Conservation (phyloP, 495 filamentous ascomycete species). For the Talaromyces proteolyticus region DNA sequence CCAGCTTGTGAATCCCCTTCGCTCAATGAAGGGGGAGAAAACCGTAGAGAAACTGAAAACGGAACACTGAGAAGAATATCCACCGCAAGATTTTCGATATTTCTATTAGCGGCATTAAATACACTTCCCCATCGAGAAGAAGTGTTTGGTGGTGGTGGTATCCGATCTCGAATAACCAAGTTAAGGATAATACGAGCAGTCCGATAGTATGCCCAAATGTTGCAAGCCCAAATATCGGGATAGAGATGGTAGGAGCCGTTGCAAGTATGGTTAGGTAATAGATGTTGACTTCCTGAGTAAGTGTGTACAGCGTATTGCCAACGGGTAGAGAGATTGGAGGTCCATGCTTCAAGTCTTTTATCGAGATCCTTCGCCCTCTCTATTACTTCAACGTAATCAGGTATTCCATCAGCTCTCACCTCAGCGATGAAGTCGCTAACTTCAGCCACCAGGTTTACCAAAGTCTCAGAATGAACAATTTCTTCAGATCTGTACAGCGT, state of each 20-base stretch:
- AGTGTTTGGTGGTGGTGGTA: not conserved
- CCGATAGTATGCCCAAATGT: conserved; percentile 60
- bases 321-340: not conserved
- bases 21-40: not conserved
- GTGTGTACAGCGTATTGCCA: conserved; percentile 4
- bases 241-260: conserved; percentile 57
- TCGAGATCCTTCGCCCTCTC: conserved; percentile 26
- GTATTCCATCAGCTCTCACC: not conserved
- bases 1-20: not conserved
- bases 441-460: not conserved
- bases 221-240: conserved; percentile 48
- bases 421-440: not conserved
- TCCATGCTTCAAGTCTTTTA: conserved; percentile 16
- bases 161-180: conserved; percentile 19
- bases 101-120: not conserved
- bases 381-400: not conserved
- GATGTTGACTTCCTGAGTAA: not conserved
- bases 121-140: not conserved
- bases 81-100: conserved; percentile 21
- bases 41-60: conserved; percentile 19
- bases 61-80: conserved; percentile 43
- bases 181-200: conserved; percentile 52
- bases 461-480: not conserved
- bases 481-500: not conserved
- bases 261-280: conserved; percentile 19